Evolutionary conservation across 805 yeast species (phyloP).

Genomic region (Saturnispora sekii): DNA sequence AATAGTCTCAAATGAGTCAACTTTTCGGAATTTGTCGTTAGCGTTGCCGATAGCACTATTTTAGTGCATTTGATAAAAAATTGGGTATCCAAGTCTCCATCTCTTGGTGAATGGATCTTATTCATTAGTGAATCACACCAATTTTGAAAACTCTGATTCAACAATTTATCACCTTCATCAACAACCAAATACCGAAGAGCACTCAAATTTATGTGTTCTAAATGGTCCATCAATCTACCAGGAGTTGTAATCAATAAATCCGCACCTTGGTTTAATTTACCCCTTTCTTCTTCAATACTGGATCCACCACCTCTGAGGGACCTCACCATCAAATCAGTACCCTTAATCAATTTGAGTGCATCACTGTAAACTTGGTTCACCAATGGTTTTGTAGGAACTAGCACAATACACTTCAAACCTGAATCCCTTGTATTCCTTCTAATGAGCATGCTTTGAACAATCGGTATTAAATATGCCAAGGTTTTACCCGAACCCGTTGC

Average conservation of each 20-base stretch:
- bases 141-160: slow-evolving; percentile 87
- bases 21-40: slow-evolving; percentile 88
- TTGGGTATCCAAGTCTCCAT: slow-evolving; percentile 24
- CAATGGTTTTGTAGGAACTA: slow-evolving; percentile 88
- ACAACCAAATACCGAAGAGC: slow-evolving; percentile 55
- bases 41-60: slow-evolving; percentile 83
- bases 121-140: slow-evolving; percentile 63
- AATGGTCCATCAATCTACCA: slow-evolving; percentile 75
- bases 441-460: slow-evolving; percentile 49
- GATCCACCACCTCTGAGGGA: slow-evolving; percentile 40
- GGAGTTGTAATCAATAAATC: slow-evolving; percentile 69
- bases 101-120: slow-evolving; percentile 21
- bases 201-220: slow-evolving; percentile 34
- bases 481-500: slow-evolving; percentile 97
- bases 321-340: slow-evolving; percentile 55
- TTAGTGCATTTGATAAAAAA: slow-evolving; percentile 41
- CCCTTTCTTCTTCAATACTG: slow-evolving; percentile 53
- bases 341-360: slow-evolving; percentile 48
- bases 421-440: slow-evolving; percentile 29
- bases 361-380: slow-evolving; percentile 72
- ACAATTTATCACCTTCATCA: slow-evolving; percentile 74
- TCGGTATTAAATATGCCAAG: slow-evolving; percentile 76
- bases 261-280: slow-evolving; percentile 35
- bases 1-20: slow-evolving; percentile 59
- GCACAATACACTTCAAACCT: slow-evolving; percentile 58